phyloP scores from a whole-genome alignment of 2,329 filamentous ascomycete genomes.

The Coniochaeta sp. region DNA sequence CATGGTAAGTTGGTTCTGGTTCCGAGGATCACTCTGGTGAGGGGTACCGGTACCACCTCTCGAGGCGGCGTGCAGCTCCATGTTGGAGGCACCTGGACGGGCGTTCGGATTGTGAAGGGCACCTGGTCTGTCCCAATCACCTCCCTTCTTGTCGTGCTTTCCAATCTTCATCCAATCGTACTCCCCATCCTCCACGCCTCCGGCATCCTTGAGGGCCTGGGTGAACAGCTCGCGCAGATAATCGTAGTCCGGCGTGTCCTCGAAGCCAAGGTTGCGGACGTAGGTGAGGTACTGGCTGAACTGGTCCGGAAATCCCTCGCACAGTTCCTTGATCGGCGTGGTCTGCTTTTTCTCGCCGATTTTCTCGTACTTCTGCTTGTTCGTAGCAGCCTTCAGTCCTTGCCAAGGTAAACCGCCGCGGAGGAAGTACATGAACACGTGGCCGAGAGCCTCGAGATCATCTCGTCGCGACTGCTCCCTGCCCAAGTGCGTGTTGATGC shows the following conservation, averaged over 20 bases:
- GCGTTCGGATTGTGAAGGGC: conserved; percentile 70
- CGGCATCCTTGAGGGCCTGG: conserved; percentile 87
- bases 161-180: conserved; percentile 99
- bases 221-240: conserved; percentile 96
- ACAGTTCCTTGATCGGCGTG: conserved; percentile 92
- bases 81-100: conserved; percentile 73
- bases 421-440: conserved; percentile 70
- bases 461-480: conserved; percentile 94
- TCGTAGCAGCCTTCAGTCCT: conserved; percentile 65
- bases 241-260: conserved; percentile 97
- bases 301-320: conserved; percentile 92
- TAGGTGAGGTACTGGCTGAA: conserved; percentile 98
- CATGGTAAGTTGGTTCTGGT: conserved; percentile 58
- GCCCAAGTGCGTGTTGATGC: conserved; percentile 97
- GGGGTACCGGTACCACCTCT: conserved; percentile 58
- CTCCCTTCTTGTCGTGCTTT: conserved; percentile 67
- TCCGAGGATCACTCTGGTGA: conserved; percentile 48
- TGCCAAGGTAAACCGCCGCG: conserved; percentile 67
- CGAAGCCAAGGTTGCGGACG: conserved; percentile 94
- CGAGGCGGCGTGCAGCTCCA: conserved; percentile 73
- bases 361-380: conserved; percentile 99
- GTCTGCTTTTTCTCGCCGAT: conserved; percentile 99
- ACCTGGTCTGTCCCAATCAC: conserved; percentile 63
- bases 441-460: conserved; percentile 81
- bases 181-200: conserved; percentile 93